Conservation (phyloP, 768 basidiomycete species). For the Termitomyces sp. region DNA sequence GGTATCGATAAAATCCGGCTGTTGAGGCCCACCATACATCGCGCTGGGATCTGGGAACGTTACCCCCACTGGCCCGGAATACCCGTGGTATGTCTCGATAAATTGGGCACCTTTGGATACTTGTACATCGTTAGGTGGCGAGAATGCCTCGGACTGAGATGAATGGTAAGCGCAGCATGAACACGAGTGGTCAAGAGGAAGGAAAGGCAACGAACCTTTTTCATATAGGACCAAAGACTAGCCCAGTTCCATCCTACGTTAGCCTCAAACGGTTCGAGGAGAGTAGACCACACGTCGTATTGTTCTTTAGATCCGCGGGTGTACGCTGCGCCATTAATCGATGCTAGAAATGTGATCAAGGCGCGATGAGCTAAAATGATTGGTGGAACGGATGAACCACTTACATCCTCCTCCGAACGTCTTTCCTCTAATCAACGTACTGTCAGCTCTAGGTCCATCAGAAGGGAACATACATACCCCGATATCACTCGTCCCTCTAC, state of each 20-base stretch:
- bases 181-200: background rate
- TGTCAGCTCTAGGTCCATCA: background rate
- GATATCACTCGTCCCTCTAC: slow-evolving; percentile 37
- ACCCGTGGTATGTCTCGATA: slow-evolving; percentile 48
- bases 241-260: slow-evolving; percentile 47
- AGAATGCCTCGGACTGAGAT: slow-evolving; percentile 42
- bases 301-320: slow-evolving; percentile 42
- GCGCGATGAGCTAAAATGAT: background rate
- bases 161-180: background rate
- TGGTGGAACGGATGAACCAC: slow-evolving; percentile 11
- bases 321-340: slow-evolving; percentile 47
- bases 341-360: slow-evolving; percentile 24
- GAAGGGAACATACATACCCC: slow-evolving; percentile 27
- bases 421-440: slow-evolving; percentile 32
- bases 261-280: slow-evolving; percentile 37
- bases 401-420: slow-evolving; percentile 42
- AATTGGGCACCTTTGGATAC: slow-evolving; percentile 44
- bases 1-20: slow-evolving; percentile 44
- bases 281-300: slow-evolving; percentile 39
- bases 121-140: slow-evolving; percentile 43
- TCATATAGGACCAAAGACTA: slow-evolving; percentile 42
- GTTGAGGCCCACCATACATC: slow-evolving; percentile 59
- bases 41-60: slow-evolving; percentile 39
- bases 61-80: slow-evolving; percentile 50
- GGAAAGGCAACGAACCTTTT: slow-evolving; percentile 31